Evolutionary conservation across 805 yeast genomes (phyloP), one percentile per base, ranked within the genome.

Genomic region (Wickerhamiella allomyrinae): DNA sequence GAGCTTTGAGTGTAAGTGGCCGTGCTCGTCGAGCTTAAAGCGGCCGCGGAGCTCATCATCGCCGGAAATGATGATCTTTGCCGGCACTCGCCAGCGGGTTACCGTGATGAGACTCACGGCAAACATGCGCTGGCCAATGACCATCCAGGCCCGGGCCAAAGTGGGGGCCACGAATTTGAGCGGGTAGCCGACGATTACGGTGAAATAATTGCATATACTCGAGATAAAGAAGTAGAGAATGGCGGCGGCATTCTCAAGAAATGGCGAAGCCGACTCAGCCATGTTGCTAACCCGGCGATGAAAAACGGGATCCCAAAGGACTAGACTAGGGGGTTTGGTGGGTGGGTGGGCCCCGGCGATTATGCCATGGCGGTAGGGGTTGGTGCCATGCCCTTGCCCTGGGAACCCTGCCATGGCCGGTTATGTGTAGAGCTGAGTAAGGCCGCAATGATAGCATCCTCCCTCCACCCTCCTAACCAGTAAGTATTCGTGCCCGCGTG

Each of bases 1-100:
- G 35, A 78, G 52, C 10, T 50, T 44, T 19, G 49, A 34, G 34
- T 41, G 38, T 24, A 51, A 40, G 22, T 17, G 24, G 39, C 51
- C 49, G 25, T 43, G n/a, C n/a, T 5, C 20, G 20, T 33, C 37
- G 8, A 39, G 25, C 17, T 17, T 15, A 13, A 45, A 36, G 21
- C 17, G 17, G 34, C 22, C 27, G 6, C 11, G 36, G 40, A 23
- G 39, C 22, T 19, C 37, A 13, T 37, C 33, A 13, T 29, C 31
- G 7, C 44, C 34, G 45, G 49, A 53, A n/a, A 53, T 7, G 3
- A 39, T 20, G 19, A 41, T 37, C 19, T 17, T 33, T 7, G 51
- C 34, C 6, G 52, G 52, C 20, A 45, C 34, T 6, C 49, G 34
- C 34, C 37, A 20, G 37, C 45, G 37, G 19, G 45, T 13, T 9